Base-by-base conservation (phyloP, 2,329 filamentous ascomycete genomes). In the Fusarium verticillioides region DNA sequence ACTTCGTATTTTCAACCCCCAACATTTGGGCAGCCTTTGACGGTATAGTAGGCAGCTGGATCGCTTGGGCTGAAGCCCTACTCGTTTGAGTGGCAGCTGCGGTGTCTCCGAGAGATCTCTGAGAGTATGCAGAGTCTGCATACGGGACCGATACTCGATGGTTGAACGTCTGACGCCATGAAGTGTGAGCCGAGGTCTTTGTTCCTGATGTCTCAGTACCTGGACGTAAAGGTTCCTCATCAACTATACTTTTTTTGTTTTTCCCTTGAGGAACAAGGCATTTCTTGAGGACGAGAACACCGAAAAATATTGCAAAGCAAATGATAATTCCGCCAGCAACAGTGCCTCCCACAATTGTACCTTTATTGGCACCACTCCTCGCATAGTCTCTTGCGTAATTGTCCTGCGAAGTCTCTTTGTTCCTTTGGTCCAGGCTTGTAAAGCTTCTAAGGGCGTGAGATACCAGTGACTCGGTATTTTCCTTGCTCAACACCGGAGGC, bases 301-400 rank as follows among this genome's bases (percentile, higher is more conserved):
- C 58, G n/a, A 78, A 34, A 47, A 77, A 77, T 19, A 77, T 32
- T 15, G 57, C 57, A 12, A 70, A 40, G 11, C 64, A 62, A 13
- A 78, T 56, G 16, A 76, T 32, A 21, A 77, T 60, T 11, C 70
- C 74, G 18, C 53, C 62, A 19, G 63, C 69, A 30, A 78, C 37
- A 5, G 69, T 72, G 4, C 75, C 75, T 8, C 75, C 75, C 19
- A 77, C 57, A 19, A 78, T 64, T 39, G 67, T 70, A 28, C 65
- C 70, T 32, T 60, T 72, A 13, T 65, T 28, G n/a, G 63, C 30
- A 12, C 56, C 49, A 18, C 42, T 62, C 26, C 19, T 46, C 13
- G 42, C n/a, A 15, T 49, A n/a, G 7, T 59, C 44, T 9, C 66
- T 47, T 15, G 46, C 39, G 26, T 59, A 56, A 16, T 66, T 40